phyloP scores from a whole-genome alignment of 1,284 basidiomycete species.

The Boletus smithii region DNA sequence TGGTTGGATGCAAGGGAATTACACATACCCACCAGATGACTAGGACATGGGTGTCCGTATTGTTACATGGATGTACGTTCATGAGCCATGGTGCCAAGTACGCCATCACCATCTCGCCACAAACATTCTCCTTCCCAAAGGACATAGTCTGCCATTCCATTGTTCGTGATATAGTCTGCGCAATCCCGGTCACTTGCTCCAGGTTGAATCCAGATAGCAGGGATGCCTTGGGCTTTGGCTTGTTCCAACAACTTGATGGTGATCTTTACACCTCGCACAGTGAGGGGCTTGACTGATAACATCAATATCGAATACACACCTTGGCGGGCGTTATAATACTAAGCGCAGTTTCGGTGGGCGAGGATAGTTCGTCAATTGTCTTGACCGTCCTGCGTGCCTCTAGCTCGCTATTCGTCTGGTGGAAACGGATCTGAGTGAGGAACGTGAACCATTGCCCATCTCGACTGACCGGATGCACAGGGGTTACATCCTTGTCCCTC shows the following conservation, averaged over 20 bases:
- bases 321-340: conserved; percentile 77
- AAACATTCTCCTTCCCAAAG: conserved; percentile 34
- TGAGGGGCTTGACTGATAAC: background rate
- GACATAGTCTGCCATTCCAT: conserved; percentile 28
- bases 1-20: background rate
- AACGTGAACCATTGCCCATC: conserved; percentile 30
- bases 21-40: background rate
- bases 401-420: conserved; percentile 60
- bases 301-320: conserved; percentile 32
- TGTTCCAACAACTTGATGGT: conserved; percentile 63
- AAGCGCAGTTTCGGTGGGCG: conserved; percentile 68
- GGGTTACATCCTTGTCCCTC: conserved; percentile 61
- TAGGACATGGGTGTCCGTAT: background rate
- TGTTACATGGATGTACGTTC: conserved; percentile 22
- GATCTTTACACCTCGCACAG: conserved; percentile 41
- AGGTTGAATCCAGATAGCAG: conserved; percentile 82
- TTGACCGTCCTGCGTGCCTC: conserved; percentile 57
- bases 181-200: conserved; percentile 70
- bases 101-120: conserved; percentile 31
- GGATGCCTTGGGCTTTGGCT: conserved; percentile 59
- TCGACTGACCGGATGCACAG: conserved; percentile 53
- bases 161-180: conserved; percentile 43
- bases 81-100: conserved; percentile 21
- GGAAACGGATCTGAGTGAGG: conserved; percentile 19
- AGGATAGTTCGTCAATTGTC: conserved; percentile 55